Base-by-base conservation (phyloP, 345 rosid species). In the Draba incana region DNA sequence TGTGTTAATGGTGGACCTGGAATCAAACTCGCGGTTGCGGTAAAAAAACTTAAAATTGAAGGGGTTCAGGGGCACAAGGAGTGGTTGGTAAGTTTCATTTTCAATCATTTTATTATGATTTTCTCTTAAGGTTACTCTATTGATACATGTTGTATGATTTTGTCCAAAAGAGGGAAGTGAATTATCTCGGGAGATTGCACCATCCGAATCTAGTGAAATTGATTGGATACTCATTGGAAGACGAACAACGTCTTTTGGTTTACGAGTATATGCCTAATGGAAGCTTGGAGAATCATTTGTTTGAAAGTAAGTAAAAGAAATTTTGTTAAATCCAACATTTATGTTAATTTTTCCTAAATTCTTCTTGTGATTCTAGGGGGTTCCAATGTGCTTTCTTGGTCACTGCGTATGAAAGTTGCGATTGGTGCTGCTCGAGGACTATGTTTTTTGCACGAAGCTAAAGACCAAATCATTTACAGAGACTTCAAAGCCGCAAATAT, bases 1-100 rank as follows among this genome's bases (percentile, higher is more conserved):
- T 92, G 90, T 88, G 55, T 89, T 63, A 84, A 82, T 72, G 81
- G 72, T 55, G 84, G 69, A 71, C 70, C 82, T 24, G 87, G 87
- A 43, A 44, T 20, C 8, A 91, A 90, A 42, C 60, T 78, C 37
- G 72, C 81, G 9, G 80, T 92, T 71, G 93, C 95, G 16, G 85
- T 92, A 25, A 92, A 89, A 84, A 86, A 81, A 70, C 95, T 92
- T 54, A 84, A 79, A 75, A 78, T 80, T 23, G 82, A 84, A 74
- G 91, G 88, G 42, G 72, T 81, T 72, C 98, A 88, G 55, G 98
- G 98, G 45, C 98, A 92, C 49, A 83, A 88, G 72, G 97, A 88
- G 81, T 92, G 98, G 98, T 57, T 88, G 84, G 98, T 92, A 80
- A 30, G 85, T 56, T 46, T 52, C 24, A 41, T 52, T 42, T 31